phyloP scores from a whole-genome alignment of 2,329 filamentous ascomycete species.

The Sporothrix variecibatus region DNA sequence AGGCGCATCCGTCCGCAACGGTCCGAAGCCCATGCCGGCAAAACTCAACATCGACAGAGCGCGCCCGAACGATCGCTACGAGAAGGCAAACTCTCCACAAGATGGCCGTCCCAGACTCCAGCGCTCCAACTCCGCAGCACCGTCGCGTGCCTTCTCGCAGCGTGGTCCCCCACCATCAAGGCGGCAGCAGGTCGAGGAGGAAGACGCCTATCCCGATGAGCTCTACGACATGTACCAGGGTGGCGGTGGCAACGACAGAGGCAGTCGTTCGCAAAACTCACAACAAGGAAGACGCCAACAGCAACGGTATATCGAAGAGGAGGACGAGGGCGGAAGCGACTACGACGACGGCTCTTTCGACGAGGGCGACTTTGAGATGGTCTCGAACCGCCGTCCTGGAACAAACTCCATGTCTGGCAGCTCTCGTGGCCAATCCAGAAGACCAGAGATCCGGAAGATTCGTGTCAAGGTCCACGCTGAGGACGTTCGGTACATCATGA shows the following conservation, averaged over 20 bases:
- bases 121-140: constrained; percentile 49
- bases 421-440: constrained; percentile 57
- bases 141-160: constrained; percentile 48
- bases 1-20: constrained; percentile 62
- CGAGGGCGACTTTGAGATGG: constrained; percentile 78
- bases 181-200: constrained; percentile 52
- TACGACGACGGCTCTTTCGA: constrained; percentile 72
- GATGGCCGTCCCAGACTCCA: constrained; percentile 41
- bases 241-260: constrained; percentile 43
- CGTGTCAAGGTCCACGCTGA: constrained; percentile 90
- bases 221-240: constrained; percentile 65
- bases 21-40: constrained; percentile 61
- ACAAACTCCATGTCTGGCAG: constrained; percentile 51
- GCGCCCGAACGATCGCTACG: constrained; percentile 55
- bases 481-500: constrained; percentile 91
- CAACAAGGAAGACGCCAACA: constrained; percentile 39
- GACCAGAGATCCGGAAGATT: constrained; percentile 73
- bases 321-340: constrained; percentile 73
- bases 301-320: constrained; percentile 73
- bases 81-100: constrained; percentile 53
- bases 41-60: constrained; percentile 64
- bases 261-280: constrained; percentile 43
- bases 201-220: constrained; percentile 67
- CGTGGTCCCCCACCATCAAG: constrained; percentile 38
- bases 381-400: constrained; percentile 56